These are phyloP conservation scores for Zostera marina DNA, from an alignment of 116 monocot species.

Conservation along the genomic window DNA sequence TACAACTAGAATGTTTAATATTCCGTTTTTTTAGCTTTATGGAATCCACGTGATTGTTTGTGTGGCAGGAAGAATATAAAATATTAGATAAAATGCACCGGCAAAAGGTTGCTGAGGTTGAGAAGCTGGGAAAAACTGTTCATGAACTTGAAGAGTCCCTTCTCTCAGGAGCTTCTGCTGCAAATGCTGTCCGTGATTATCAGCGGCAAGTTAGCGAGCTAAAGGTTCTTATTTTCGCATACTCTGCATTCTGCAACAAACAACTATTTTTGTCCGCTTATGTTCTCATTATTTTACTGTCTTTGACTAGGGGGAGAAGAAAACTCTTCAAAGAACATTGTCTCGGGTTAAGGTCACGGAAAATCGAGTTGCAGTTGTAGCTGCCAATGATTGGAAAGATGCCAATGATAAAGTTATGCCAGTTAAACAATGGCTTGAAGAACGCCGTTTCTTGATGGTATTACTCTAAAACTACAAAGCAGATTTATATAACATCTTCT, in stretches of 20 bases:
- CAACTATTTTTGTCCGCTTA: neutral
- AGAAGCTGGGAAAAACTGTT: slow-evolving; percentile 52
- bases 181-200: slow-evolving; percentile 78
- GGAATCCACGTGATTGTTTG: neutral
- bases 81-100: slow-evolving; percentile 81
- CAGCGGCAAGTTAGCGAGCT: slow-evolving; percentile 59
- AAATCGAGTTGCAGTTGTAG: slow-evolving; percentile 56
- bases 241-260: neutral
- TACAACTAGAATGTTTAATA: neutral
- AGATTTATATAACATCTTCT: neutral
- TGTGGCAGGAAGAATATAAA: slow-evolving; percentile 67
- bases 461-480: neutral
- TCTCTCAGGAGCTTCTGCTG: slow-evolving; percentile 70
- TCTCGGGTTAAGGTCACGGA: slow-evolving; percentile 79
- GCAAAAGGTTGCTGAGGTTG: slow-evolving; percentile 79
- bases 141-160: slow-evolving; percentile 70
- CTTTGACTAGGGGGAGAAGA: slow-evolving; percentile 54
- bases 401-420: slow-evolving; percentile 76
- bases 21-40: neutral
- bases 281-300: slow-evolving; percentile 1
- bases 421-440: slow-evolving; percentile 79
- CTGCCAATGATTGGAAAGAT: slow-evolving; percentile 89
- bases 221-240: slow-evolving; percentile 23
- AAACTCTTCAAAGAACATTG: slow-evolving; percentile 62
- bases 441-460: slow-evolving; percentile 39